phyloP scores from a whole-genome alignment of 2,329 filamentous ascomycete genomes.

The Ceratocystis cacaofunesta region DNA sequence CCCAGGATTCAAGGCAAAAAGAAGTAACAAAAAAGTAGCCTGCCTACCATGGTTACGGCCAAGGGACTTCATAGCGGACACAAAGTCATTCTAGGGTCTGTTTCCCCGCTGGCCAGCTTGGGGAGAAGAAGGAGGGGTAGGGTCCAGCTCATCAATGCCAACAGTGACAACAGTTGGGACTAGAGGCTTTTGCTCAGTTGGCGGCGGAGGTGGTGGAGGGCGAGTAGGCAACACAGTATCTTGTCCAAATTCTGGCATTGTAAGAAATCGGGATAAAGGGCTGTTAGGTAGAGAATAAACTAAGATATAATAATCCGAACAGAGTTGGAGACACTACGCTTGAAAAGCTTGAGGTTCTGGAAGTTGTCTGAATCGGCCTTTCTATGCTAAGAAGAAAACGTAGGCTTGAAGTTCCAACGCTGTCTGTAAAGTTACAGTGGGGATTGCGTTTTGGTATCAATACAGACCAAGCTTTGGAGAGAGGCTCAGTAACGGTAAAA shows the following conservation, averaged over 20 bases:
- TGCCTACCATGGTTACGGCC: slow-evolving; percentile 13
- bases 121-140: background rate
- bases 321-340: background rate
- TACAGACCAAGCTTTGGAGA: background rate
- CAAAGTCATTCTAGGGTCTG: slow-evolving; percentile 16
- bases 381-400: background rate
- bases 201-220: background rate
- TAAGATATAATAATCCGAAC: background rate
- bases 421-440: background rate
- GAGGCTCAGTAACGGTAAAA: background rate
- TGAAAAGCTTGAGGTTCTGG: background rate
- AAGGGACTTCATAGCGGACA: slow-evolving; percentile 16
- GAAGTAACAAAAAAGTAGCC: too few relatives aligned
- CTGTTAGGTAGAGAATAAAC: background rate
- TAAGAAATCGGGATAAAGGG: background rate
- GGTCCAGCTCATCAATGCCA: background rate
- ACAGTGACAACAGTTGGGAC: background rate
- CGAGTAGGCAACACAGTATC: slow-evolving; percentile 4
- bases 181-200: background rate
- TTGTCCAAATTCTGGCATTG: background rate
- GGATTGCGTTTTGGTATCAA: background rate
- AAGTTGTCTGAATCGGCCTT: too few relatives aligned
- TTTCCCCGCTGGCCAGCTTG: slow-evolving; percentile 4
- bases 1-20: background rate
- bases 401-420: background rate